Percentiles rank a stretch among this genome's conserved stretches.
Conservation (phyloP, 495 filamentous ascomycete genomes). For the Penicillium tannophilum region DNA sequence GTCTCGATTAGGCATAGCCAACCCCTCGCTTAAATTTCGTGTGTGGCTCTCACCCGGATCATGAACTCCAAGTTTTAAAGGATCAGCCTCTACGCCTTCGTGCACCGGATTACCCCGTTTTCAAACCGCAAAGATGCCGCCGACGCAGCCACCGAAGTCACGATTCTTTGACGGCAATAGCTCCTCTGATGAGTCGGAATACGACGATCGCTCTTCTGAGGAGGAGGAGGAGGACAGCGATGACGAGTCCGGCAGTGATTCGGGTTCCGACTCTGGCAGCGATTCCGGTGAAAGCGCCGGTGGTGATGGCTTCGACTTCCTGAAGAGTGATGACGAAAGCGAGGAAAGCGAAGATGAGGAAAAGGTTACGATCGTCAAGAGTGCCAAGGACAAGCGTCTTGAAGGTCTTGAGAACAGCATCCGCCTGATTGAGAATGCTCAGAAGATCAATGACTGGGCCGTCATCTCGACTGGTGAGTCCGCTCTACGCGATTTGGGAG, state of each 20-base stretch:
- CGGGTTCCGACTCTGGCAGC: constrained; percentile 20
- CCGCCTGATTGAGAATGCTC: constrained; percentile 87
- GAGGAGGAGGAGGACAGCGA: constrained; percentile 62
- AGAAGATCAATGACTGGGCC: constrained; percentile 97
- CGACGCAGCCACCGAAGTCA: constrained; percentile 46
- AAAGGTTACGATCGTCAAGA: constrained; percentile 82
- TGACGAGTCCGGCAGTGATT: constrained; percentile 72
- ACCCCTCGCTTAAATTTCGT: constrained; percentile 56
- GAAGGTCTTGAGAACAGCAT: constrained; percentile 92
- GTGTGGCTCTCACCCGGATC: constrained; percentile 49
- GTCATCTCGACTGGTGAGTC: constrained; percentile 82
- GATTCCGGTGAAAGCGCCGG: constrained; percentile 62
- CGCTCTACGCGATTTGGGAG: neutral
- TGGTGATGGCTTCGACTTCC: constrained; percentile 72
- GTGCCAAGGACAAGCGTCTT: constrained; percentile 93
- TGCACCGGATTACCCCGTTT: constrained; percentile 25
- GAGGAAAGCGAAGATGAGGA: constrained; percentile 86
- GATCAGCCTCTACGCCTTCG: constrained; percentile 31
- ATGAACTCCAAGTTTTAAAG: constrained; percentile 40
- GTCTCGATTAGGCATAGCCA: constrained; percentile 45
- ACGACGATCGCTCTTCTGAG: constrained; percentile 75
- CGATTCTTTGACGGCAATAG: constrained; percentile 96
- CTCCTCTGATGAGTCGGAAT: constrained; percentile 80
- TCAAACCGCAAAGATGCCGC: constrained; percentile 38
- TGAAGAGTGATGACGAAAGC: constrained; percentile 73